These are phyloP conservation scores for Penicillium cinerascens DNA, from an alignment of 495 filamentous ascomycete species.

Conservation along the genomic window DNA sequence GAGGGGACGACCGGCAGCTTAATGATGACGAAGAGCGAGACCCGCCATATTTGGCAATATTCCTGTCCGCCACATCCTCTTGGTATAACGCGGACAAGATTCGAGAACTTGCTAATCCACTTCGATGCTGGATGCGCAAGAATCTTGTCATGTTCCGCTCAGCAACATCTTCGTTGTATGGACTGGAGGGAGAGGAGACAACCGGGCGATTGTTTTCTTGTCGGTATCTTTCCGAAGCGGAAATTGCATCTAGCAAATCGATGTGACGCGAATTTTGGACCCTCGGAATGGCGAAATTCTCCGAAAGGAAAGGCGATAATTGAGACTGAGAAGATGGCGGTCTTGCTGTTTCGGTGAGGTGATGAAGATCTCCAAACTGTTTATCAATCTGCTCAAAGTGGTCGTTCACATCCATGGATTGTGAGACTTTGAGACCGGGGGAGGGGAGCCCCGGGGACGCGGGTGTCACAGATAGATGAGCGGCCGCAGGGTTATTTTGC, in stretches of 20 bases:
- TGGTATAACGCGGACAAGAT: constrained; percentile 35
- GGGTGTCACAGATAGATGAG: constrained; percentile 5
- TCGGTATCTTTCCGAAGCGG: constrained; percentile 27
- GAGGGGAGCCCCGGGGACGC: constrained; percentile 16
- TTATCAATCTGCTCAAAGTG: constrained; percentile 40
- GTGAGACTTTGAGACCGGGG: constrained; percentile 12
- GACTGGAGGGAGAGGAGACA: constrained; percentile 30
- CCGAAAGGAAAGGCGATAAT: constrained; percentile 16
- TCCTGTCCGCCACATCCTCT: constrained; percentile 45
- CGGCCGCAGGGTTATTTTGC: constrained; percentile 6
- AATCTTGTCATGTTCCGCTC: constrained; percentile 46
- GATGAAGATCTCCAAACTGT: constrained; percentile 42
- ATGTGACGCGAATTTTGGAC: constrained; percentile 32
- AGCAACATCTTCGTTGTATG: constrained; percentile 48
- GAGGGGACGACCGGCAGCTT: constrained; percentile 23
- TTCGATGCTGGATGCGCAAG: constrained; percentile 26
- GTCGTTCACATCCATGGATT: constrained; percentile 24
- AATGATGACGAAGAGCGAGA: constrained; percentile 23
- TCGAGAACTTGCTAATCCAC: constrained; percentile 27
- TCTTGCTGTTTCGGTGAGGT: constrained; percentile 24
- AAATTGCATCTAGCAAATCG: constrained; percentile 42
- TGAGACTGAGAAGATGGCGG: constrained; percentile 30
- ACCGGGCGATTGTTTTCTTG: constrained; percentile 11
- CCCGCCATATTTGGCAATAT: constrained; percentile 30
- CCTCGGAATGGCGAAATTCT: constrained; percentile 3